Evolutionary conservation across 2,329 filamentous ascomycete genomes (phyloP).

Genomic region (Neoarthrinium moseri): DNA sequence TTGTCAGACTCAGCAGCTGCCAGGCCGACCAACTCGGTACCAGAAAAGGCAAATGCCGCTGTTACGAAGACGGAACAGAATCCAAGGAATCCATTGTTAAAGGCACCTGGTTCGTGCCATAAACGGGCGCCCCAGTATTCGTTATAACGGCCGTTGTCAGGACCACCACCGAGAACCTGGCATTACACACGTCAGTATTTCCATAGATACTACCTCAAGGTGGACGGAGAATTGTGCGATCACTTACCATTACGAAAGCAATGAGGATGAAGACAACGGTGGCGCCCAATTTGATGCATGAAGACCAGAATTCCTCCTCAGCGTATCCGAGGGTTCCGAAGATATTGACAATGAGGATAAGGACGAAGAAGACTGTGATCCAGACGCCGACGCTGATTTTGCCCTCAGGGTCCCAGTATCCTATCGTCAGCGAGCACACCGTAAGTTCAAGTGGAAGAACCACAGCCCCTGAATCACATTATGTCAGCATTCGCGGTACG

Average conservation of each 20-base stretch:
- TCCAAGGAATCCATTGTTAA: conserved; percentile 73
- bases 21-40: conserved; percentile 73
- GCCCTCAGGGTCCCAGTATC: conserved; percentile 45
- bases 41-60: conserved; percentile 69
- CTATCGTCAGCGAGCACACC: conserved; percentile 45
- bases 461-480: conserved; percentile 31
- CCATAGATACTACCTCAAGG: background rate
- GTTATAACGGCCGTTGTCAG: conserved; percentile 41
- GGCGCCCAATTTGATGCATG: conserved; percentile 55
- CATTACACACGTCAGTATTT: too few relatives aligned
- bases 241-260: conserved; percentile 50
- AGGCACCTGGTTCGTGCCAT: conserved; percentile 53
- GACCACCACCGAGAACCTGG: too few relatives aligned
- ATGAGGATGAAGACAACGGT: conserved; percentile 65
- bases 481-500: background rate
- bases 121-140: conserved; percentile 49
- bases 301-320: conserved; percentile 61
- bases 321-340: conserved; percentile 56
- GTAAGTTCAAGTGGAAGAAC: conserved; percentile 48
- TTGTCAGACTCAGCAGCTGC: conserved; percentile 71
- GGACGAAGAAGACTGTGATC: conserved; percentile 54
- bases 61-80: conserved; percentile 70
- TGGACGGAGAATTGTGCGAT: background rate
- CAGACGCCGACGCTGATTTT: conserved; percentile 46
- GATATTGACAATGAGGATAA: conserved; percentile 52